phyloP scores from a whole-genome alignment of 352 stramenopile species.

The Phytophthora kernoviae region DNA sequence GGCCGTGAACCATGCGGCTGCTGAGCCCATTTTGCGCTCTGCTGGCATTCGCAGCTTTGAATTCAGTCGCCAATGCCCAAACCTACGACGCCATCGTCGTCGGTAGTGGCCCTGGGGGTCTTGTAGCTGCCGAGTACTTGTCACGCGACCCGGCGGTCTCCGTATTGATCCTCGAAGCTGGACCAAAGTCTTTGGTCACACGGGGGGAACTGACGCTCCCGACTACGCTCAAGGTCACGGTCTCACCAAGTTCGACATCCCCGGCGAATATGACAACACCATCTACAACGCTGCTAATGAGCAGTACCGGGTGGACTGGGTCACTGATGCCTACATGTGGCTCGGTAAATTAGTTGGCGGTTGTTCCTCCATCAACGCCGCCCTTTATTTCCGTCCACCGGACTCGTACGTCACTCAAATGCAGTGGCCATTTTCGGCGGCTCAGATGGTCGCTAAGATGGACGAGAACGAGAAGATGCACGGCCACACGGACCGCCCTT shows the following conservation, averaged over 20 bases:
- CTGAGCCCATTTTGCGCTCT: conserved; percentile 7
- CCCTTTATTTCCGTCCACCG: conserved; percentile 78
- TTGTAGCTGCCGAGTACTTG: conserved; percentile 64
- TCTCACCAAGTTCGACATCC: conserved; percentile 75
- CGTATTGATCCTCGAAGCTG: conserved; percentile 69
- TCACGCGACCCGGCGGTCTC: conserved; percentile 50
- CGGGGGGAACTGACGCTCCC: conserved; percentile 48
- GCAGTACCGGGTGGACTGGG: conserved; percentile 59
- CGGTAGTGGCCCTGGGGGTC: conserved; percentile 57
- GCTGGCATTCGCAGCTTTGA: conserved; percentile 3
- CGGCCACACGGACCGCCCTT: conserved; percentile 55
- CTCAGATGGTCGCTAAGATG: conserved; percentile 69
- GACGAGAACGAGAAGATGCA: conserved; percentile 51
- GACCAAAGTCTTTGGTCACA: conserved; percentile 46
- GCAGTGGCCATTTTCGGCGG: conserved; percentile 56
- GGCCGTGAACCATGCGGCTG: conserved; percentile 17
- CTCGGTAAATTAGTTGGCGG: conserved; percentile 83
- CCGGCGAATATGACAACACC: conserved; percentile 56
- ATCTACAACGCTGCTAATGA: conserved; percentile 49
- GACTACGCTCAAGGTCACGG: conserved; percentile 45
- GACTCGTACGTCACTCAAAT: conserved; percentile 50
- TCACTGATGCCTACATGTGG: conserved; percentile 52
- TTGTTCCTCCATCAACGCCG: conserved; percentile 83
- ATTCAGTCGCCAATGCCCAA: conserved; percentile 18
- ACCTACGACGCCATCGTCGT: conserved; percentile 64